phyloP scores from a whole-genome alignment of 257 asterid genomes.

The Solanum lignicaule region DNA sequence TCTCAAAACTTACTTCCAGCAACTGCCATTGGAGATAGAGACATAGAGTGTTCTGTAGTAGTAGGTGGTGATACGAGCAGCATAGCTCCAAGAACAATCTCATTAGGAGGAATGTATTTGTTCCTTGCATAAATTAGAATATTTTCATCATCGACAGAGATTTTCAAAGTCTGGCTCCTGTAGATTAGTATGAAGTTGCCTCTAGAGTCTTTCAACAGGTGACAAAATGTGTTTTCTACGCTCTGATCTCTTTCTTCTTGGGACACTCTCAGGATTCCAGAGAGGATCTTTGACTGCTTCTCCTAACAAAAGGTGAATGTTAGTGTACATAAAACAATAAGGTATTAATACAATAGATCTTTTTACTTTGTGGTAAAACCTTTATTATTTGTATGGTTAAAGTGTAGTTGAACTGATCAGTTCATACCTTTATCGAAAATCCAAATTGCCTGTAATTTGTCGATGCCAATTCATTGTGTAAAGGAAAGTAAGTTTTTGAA shows the following conservation, averaged over 20 bases:
- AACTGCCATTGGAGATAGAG: neutral
- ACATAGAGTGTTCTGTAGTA: neutral
- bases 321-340: neutral
- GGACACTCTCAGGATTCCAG: neutral
- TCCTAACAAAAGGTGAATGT: no score
- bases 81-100: constrained; percentile 43
- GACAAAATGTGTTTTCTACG: constrained; percentile 16
- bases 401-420: no score
- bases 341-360: neutral
- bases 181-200: constrained; percentile 6
- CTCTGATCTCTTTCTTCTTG: constrained; percentile 28
- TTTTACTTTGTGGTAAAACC: no score
- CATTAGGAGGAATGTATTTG: constrained; percentile 20
- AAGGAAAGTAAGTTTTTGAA: no score
- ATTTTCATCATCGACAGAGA: constrained; percentile 6
- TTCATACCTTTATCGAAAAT: no score
- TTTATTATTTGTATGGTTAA: no score
- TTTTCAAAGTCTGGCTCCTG: neutral
- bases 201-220: constrained; percentile 19
- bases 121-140: constrained; percentile 20
- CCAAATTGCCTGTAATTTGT: no score
- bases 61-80: constrained; percentile 3
- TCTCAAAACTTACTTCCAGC: neutral
- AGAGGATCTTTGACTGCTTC: no score
- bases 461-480: no score